Conservation (phyloP, 2,329 filamentous ascomycete species). For the Xylariaceae sp. region DNA sequence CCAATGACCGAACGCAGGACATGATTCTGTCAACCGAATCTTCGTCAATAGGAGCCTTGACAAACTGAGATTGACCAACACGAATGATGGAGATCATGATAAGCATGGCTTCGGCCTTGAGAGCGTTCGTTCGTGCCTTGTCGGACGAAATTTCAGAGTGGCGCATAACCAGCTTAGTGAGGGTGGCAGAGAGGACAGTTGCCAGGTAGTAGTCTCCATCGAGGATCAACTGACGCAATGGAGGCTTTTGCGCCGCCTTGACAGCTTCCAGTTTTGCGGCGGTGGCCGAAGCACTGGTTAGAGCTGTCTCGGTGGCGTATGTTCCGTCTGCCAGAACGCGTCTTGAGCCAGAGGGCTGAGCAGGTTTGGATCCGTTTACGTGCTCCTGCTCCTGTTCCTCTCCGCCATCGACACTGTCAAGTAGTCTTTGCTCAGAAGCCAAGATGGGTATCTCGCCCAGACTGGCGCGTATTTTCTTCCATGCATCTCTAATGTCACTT, state of each 20-base stretch:
- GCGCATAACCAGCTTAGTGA: slow-evolving; percentile 97
- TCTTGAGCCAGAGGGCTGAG: slow-evolving; percentile 75
- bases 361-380: slow-evolving; percentile 71
- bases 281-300: slow-evolving; percentile 86
- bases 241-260: slow-evolving; percentile 94
- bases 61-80: slow-evolving; percentile 97
- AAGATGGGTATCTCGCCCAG: slow-evolving; percentile 96
- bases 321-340: slow-evolving; percentile 95
- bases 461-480: slow-evolving; percentile 91
- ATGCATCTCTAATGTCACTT: slow-evolving; percentile 89
- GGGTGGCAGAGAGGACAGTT: slow-evolving; percentile 88
- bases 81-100: slow-evolving; percentile 99
- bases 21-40: slow-evolving; percentile 98
- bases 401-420: slow-evolving; percentile 76
- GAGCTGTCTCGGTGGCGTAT: slow-evolving; percentile 91
- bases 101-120: slow-evolving; percentile 95
- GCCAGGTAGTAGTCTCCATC: slow-evolving; percentile 97
- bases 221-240: slow-evolving; percentile 86
- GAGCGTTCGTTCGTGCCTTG: slow-evolving; percentile 79
- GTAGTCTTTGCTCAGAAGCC: slow-evolving; percentile 83
- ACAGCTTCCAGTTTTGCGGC: slow-evolving; percentile 92
- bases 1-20: slow-evolving; percentile 88
- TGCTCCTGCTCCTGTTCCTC: slow-evolving; percentile 58
- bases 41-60: slow-evolving; percentile 94
- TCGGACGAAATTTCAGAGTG: slow-evolving; percentile 90